Evolutionary conservation across 1,284 basidiomycete genomes (phyloP), one percentile per base, ranked within the genome.

Genomic region (Puccinia triticina): DNA sequence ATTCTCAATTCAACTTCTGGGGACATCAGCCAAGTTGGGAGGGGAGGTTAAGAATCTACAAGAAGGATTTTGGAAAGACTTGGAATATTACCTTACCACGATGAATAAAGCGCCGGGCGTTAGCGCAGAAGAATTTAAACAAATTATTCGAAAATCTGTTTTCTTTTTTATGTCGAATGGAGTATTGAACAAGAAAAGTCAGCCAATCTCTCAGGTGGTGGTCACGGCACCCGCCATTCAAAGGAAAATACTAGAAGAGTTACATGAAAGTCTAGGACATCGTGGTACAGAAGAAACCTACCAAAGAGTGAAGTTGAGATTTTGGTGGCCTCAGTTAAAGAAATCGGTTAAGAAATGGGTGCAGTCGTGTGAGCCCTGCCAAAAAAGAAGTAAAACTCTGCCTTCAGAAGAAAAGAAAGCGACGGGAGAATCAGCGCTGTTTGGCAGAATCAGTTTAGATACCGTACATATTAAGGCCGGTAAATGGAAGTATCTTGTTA

Each of bases 261-360:
- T 69, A n/a, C 67, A 61, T n/a, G 59, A 59, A 18, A 40, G 46
- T 3, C 29, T 61, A 23, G 40, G 59, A n/a, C 53, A 61, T n/a
- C 29, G 43, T 1, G 34, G 75, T 2, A 23, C 40, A 26, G 32
- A 37, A 46, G 75, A 77, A 43, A 77, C 75, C 2, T 77, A 61
- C 37, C 34, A 26, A 21, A 8, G 75, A 43, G 3, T 77, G 7
- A 23, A 46, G 23, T 2, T n/a, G 7, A 10, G 75, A 43, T 64
- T 77, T 55, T 77, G 75, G 75, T 77, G 75, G 75, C 75, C 75
- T 12, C 18, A 23, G 18, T 14, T 77, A 32, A 77, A 77, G 57
- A 46, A 77, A 26, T 7, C 1, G 3, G 75, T 77, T 1, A 37
- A 64, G 34, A 26, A 29, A n/a, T 77, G 75, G 75, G 34, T 64